Evolutionary conservation across 306 rosid species (phyloP).

Genomic region (Cucurbita pepo): DNA sequence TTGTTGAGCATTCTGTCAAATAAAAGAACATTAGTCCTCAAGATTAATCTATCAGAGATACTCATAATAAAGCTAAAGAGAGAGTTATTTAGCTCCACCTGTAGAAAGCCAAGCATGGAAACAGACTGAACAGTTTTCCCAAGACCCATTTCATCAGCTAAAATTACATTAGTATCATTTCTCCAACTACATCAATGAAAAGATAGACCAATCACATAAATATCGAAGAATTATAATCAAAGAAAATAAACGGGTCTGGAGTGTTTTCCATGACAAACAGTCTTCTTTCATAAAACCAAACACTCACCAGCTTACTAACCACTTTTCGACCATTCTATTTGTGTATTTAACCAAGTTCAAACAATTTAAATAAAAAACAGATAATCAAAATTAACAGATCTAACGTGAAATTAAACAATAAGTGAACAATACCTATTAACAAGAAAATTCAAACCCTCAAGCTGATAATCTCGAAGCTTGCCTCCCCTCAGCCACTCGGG

Average conservation of each 20-base stretch:
- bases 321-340: not conserved
- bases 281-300: not conserved
- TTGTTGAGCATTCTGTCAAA: conserved; percentile 82
- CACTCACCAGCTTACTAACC: not conserved
- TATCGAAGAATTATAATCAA: not conserved
- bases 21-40: not conserved
- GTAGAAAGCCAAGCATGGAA: conserved; percentile 97
- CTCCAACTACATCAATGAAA: conserved; percentile 70
- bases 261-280: not conserved
- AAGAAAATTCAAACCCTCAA: conserved; percentile 98
- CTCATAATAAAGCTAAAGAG: not conserved
- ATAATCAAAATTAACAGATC: not conserved
- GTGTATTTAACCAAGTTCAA: not conserved
- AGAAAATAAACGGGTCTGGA: not conserved
- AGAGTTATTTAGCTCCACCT: conserved; percentile 32
- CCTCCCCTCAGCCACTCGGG: conserved; percentile 98
- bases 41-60: not conserved
- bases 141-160: conserved; percentile 99
- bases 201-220: conserved; percentile 15
- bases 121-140: conserved; percentile 99
- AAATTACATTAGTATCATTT: conserved; percentile 94
- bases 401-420: not conserved
- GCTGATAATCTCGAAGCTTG: conserved; percentile 97
- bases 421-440: conserved; percentile 59
- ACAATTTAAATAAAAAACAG: not conserved